Evolutionary conservation across 2,329 filamentous ascomycete species (phyloP), one percentile per base, ranked within the genome.

Genomic region (Amylocarpus encephaloides): DNA sequence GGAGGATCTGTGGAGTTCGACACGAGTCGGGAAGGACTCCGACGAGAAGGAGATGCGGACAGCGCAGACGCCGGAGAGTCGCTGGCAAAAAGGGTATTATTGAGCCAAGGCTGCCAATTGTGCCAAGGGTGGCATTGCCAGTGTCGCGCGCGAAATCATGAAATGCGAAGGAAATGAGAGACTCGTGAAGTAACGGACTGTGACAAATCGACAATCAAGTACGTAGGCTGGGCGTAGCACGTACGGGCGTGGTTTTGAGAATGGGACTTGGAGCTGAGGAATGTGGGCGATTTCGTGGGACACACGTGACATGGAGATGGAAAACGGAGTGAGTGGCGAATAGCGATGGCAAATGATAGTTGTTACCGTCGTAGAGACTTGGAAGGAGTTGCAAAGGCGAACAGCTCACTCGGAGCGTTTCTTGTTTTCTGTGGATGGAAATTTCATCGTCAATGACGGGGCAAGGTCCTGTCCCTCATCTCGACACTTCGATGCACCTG

Each of bases 41-140:
- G n/a, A n/a, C 29, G n/a, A 38, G 46, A 34, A 48, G 34, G 34
- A 13, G 34, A 36, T 36, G 15, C 34, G 34, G 34, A 13, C 12
- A 36, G 12, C 12, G 9, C 22, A 26, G 22, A 26, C 7, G 22
- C 4, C 22, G 7, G 22, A 26, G 22, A 11, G 18, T 16, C 16
- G 18, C 15, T 42, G 46, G 26, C 22, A 26, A 22, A 38, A 18
- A n/a, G 32, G 40, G 7, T 43, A 22, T 18, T 19, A 43, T 43
- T 49, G 39, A 33, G 47, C 40, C 39, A 48, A 42, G 46, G 13
- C 30, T 26, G 44, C 44, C 35, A 46, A 46, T 46, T 22, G 12
- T 43, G 47, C 47, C 47, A 49, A 49, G 47, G 39, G 47, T 39
- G 47, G 47, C 47, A 49, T 49, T 49, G 47, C 47, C 16, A 48